A percentile compares a stretch with the other conserved stretches of the same genome.
Conservation (phyloP, 768 basidiomycete genomes). For the Heimioporus sp. region DNA sequence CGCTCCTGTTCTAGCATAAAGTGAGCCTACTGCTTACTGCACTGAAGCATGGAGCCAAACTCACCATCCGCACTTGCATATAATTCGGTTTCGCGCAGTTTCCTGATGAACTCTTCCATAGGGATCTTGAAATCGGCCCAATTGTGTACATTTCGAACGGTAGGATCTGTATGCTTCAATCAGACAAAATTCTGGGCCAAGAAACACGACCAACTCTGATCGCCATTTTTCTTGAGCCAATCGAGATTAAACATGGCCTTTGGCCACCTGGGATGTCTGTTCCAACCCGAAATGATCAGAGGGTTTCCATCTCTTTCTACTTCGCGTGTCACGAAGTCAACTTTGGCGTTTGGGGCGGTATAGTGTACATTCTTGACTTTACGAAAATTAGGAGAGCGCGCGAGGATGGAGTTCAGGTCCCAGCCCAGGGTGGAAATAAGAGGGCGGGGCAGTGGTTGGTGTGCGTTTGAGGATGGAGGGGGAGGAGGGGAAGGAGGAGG, state of each 20-base stretch:
- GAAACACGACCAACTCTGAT: conserved; percentile 17
- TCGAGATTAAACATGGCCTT: conserved; percentile 51
- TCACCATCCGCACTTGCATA: conserved; percentile 42
- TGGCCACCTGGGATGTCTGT: conserved; percentile 56
- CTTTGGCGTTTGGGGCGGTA: conserved; percentile 26
- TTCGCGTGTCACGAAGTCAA: conserved; percentile 34
- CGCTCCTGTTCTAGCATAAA: conserved; percentile 49
- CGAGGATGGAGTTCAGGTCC: conserved; percentile 45
- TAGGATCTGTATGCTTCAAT: conserved; percentile 42
- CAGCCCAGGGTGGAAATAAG: conserved; percentile 47
- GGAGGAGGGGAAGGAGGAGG: too few species aligned
- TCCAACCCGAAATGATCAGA: conserved; percentile 61
- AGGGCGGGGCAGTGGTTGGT: background rate
- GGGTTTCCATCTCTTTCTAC: conserved; percentile 57
- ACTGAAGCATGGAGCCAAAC: background rate
- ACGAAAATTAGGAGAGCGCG: conserved; percentile 40
- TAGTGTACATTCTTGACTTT: conserved; percentile 37
- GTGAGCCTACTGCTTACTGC: background rate
- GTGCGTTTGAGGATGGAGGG: background rate
- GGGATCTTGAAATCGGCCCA: conserved; percentile 52
- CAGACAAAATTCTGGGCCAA: background rate
- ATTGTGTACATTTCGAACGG: conserved; percentile 61
- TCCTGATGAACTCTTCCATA: conserved; percentile 51
- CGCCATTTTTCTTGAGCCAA: conserved; percentile 44
- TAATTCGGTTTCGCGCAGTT: conserved; percentile 34